Evolutionary conservation across 1,284 basidiomycete species (phyloP).

Genomic region (Porogramme epimiltina): DNA sequence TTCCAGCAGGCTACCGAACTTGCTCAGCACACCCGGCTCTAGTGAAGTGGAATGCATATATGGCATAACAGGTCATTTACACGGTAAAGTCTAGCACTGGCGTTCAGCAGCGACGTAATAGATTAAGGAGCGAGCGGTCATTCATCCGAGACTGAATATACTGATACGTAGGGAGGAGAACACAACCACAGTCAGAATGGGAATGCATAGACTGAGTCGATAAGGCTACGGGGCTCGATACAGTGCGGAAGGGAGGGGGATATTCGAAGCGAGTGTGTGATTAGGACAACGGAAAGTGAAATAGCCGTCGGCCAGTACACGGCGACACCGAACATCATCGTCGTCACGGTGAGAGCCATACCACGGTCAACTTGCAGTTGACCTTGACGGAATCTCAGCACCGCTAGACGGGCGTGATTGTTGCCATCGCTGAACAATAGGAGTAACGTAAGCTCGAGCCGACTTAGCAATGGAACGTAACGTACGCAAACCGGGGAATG

Average conservation of each 20-base stretch:
- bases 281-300: constrained; percentile 7
- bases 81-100: background rate
- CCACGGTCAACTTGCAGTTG: constrained; percentile 17
- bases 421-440: constrained; percentile 27
- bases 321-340: constrained; percentile 23
- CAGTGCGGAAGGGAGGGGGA: constrained; percentile 12
- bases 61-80: background rate
- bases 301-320: constrained; percentile 10
- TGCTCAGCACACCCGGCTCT: no score
- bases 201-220: constrained; percentile 12
- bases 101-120: background rate
- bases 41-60: no score
- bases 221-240: constrained; percentile 10
- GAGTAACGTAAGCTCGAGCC: background rate
- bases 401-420: constrained; percentile 36
- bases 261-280: constrained; percentile 10
- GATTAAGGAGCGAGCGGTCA: background rate
- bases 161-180: background rate
- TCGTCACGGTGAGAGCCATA: constrained; percentile 31
- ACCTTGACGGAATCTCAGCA: constrained; percentile 22
- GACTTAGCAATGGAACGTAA: constrained; percentile 8
- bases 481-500: constrained; percentile 31
- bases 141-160: background rate
- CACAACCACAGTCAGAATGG: background rate
- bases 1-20: no score